Percentiles rank a stretch among this genome's conserved stretches.
Conservation (phyloP, 2,329 filamentous ascomycete species). For the Pestalotiopsis sp. region DNA sequence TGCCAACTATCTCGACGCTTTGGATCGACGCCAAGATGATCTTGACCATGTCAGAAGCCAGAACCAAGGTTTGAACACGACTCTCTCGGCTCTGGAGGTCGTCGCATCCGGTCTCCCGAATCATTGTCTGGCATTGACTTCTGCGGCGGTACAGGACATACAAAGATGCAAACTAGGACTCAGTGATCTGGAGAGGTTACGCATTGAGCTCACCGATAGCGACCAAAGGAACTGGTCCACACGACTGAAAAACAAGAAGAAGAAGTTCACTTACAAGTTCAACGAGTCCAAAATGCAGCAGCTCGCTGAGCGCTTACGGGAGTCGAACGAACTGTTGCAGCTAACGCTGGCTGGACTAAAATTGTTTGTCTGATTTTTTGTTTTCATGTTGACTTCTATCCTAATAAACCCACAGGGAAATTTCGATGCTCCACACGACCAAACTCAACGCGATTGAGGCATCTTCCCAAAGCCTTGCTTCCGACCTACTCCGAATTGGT, state of each 20-base stretch:
- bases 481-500: background rate
- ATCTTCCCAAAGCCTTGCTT: background rate
- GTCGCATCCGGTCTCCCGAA: background rate
- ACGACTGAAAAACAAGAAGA: slow-evolving; percentile 6
- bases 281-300: slow-evolving; percentile 11
- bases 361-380: background rate
- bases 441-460: slow-evolving; percentile 2
- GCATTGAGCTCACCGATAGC: slow-evolving; percentile 6
- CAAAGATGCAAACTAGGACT: slow-evolving; percentile 11
- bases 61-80: slow-evolving; percentile 1
- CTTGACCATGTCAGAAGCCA: slow-evolving; percentile 6
- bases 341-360: slow-evolving; percentile 1
- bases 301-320: slow-evolving; percentile 6
- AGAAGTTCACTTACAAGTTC: slow-evolving; percentile 11
- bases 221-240: slow-evolving; percentile 7
- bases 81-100: slow-evolving; percentile 1
- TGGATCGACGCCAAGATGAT: slow-evolving; percentile 10
- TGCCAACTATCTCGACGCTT: slow-evolving; percentile 9
- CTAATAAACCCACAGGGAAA: background rate
- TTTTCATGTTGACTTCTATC: background rate
- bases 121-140: background rate
- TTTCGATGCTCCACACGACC: background rate
- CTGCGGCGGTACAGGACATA: background rate
- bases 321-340: slow-evolving; percentile 7
- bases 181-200: background rate